A percentile compares a stretch with the other conserved stretches of the same genome.
Evolutionary conservation across 345 rosid genomes (phyloP).

Genomic region (Mangifera indica): DNA sequence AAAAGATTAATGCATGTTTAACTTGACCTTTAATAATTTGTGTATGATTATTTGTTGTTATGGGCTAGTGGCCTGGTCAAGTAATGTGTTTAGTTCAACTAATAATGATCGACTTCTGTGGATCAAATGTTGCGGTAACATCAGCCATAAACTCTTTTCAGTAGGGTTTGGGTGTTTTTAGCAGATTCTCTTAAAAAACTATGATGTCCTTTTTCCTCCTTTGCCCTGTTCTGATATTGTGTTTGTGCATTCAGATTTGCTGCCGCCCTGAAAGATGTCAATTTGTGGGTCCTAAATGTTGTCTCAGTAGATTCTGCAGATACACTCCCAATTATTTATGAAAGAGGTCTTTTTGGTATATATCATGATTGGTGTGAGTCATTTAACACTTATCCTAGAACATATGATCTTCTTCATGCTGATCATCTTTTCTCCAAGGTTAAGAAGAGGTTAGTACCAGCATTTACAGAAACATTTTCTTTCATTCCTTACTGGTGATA

Average conservation of each 20-base stretch:
- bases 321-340: conserved; percentile 86
- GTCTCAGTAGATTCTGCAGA: conserved; percentile 82
- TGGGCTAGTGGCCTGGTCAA: neutral
- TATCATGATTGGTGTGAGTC: conserved; percentile 99
- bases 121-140: neutral
- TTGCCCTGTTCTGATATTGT: conserved; percentile 17
- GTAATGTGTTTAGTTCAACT: neutral
- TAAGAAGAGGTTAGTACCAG: conserved; percentile 54
- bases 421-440: conserved; percentile 91
- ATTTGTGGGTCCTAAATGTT: conserved; percentile 95
- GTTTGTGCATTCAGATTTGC: conserved; percentile 64
- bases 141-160: neutral
- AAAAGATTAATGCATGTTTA: neutral
- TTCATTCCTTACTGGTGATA: neutral
- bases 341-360: conserved; percentile 87
- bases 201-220: conserved; percentile 3
- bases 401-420: conserved; percentile 94
- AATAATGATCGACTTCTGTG: neutral
- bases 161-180: neutral
- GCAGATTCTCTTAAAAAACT: neutral
- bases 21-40: neutral
- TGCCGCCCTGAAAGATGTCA: conserved; percentile 78
- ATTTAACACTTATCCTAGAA: conserved; percentile 93
- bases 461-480: too few species aligned
- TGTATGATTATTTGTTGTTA: neutral